A percentile compares a stretch with the other conserved stretches of the same genome.
phyloP scores from a whole-genome alignment of 140 eudicot genomes.

The Stevia rebaudiana region DNA sequence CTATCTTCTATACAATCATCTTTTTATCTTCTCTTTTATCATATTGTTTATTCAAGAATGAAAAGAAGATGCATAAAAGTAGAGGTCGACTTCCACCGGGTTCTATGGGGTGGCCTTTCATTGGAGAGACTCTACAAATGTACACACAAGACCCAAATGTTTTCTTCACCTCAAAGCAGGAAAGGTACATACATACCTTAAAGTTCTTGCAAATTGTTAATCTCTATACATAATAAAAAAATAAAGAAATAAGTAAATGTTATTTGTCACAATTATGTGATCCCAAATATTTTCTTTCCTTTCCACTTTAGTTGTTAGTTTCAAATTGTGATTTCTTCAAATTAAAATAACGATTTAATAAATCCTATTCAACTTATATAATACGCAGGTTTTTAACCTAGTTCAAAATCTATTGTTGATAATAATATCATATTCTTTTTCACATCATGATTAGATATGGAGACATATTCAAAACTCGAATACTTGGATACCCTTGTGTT shows the following conservation, averaged over 20 bases:
- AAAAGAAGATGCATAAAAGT: constrained; percentile 27
- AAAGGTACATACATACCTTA: constrained; percentile 37
- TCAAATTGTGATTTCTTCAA: no score
- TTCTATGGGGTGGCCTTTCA: constrained; percentile 74
- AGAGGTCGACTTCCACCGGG: constrained; percentile 60
- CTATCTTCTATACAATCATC: constrained; percentile 28
- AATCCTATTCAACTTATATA: no score
- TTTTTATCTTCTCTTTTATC: constrained; percentile 41
- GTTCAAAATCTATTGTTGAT: no score
- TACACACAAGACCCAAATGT: constrained; percentile 68
- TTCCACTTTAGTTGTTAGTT: no score
- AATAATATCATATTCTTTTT: neutral
- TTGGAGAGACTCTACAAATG: constrained; percentile 70
- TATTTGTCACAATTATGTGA: no score
- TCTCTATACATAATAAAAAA: neutral
- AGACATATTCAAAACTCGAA: constrained; percentile 72
- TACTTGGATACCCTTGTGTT: constrained; percentile 85
- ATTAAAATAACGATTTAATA: no score
- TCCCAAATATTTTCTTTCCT: no score
- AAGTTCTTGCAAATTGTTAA: neutral
- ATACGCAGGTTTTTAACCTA: no score
- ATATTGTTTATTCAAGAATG: constrained; percentile 30
- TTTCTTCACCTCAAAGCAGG: constrained; percentile 56
- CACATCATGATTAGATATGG: constrained; percentile 51
- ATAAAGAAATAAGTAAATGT: no score